Evolutionary conservation across 257 asterid genomes (phyloP).

Genomic region (Solanum gracilifrons): DNA sequence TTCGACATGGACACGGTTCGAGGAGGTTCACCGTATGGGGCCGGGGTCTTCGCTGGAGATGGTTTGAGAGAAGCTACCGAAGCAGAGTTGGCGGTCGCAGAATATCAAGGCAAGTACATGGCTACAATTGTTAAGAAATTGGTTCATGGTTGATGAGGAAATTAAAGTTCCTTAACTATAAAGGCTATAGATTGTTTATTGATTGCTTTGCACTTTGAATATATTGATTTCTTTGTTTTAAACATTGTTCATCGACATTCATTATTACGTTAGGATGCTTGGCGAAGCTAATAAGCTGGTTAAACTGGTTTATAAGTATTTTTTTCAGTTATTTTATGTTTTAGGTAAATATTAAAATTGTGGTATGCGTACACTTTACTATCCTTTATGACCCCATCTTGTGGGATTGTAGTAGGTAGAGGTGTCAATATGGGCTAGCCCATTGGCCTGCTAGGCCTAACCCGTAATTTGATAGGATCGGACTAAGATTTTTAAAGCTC

Average conservation of each 20-base stretch:
- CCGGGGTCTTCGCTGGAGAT: conserved; percentile 38
- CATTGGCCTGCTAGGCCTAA: too few species aligned
- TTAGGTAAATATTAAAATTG: not conserved
- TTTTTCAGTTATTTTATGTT: not conserved
- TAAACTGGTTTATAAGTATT: not conserved
- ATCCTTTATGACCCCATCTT: too few species aligned
- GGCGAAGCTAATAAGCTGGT: not conserved
- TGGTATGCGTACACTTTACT: not conserved
- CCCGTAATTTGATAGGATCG: too few species aligned
- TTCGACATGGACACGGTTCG: conserved; percentile 55
- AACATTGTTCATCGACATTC: not conserved
- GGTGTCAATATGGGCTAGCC: too few species aligned
- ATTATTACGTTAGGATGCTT: not conserved
- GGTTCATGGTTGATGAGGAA: conserved; percentile 3
- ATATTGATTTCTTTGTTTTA: not conserved
- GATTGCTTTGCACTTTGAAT: not conserved
- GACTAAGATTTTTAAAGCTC: too few species aligned
- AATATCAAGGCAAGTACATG: conserved; percentile 43
- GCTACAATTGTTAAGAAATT: conserved; percentile 22
- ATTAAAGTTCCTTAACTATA: not conserved
- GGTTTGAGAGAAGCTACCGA: conserved; percentile 29
- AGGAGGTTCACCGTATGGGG: conserved; percentile 54
- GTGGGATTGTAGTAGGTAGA: not conserved
- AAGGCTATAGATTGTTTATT: not conserved
- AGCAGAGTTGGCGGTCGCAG: conserved; percentile 32